These are phyloP conservation scores for Trichoderma polysporum DNA, from an alignment of 2,329 filamentous ascomycete species.

Conservation along the genomic window DNA sequence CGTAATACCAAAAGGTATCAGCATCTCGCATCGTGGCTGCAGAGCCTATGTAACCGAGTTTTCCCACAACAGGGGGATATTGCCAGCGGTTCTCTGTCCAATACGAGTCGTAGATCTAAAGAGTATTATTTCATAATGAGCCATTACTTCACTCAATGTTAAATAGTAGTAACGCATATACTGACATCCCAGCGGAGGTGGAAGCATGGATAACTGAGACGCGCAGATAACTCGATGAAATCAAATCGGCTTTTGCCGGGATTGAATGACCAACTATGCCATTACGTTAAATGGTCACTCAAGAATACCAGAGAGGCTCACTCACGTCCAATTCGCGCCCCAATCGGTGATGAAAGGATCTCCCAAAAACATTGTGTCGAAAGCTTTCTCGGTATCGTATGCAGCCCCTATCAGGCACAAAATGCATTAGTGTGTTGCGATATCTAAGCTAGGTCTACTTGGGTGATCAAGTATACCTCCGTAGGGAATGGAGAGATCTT, in stretches of 20 bases:
- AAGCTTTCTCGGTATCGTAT: conserved; percentile 41
- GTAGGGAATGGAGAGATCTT: conserved; percentile 44
- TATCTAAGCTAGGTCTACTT: background rate
- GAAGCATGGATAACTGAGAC: conserved; percentile 35
- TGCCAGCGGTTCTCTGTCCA: conserved; percentile 43
- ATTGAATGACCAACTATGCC: conserved; percentile 36
- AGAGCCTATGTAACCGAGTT: conserved; percentile 44
- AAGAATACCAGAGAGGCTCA: background rate
- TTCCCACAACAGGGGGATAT: conserved; percentile 41
- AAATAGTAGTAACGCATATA: background rate
- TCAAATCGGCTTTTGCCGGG: conserved; percentile 30
- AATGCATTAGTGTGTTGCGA: background rate
- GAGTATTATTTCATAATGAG: background rate
- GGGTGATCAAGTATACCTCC: conserved; percentile 30
- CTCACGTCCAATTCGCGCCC: conserved; percentile 30
- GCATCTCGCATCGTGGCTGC: conserved; percentile 41
- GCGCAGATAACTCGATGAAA: conserved; percentile 32
- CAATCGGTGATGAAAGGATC: conserved; percentile 30
- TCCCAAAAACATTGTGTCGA: conserved; percentile 38
- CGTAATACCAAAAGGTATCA: conserved; percentile 35
- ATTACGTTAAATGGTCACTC: background rate
- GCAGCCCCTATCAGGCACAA: conserved; percentile 31
- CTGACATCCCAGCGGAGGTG: conserved; percentile 40
- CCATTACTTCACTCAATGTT: background rate
- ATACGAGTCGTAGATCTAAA: conserved; percentile 39